Evolutionary conservation across 1,139 yeast species (phyloP).

Genomic region (Yamadazyma dendronema): DNA sequence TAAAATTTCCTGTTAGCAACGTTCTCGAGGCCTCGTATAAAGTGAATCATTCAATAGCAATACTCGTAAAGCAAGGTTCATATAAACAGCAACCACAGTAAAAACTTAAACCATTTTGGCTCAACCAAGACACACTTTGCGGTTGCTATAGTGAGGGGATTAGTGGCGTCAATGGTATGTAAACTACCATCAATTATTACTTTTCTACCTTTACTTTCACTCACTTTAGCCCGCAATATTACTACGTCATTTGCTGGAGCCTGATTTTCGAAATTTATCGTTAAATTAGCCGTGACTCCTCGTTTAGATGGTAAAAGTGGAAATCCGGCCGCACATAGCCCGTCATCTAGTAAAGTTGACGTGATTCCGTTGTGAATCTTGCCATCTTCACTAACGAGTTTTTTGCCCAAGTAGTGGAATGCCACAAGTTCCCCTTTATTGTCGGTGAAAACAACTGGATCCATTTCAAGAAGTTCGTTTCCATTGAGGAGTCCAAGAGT

Average conservation of each 20-base stretch:
- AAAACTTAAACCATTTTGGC: conserved; percentile 76
- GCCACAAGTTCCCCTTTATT: conserved; percentile 50
- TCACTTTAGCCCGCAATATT: conserved; percentile 65
- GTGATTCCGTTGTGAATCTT: conserved; percentile 85
- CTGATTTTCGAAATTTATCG: conserved; percentile 65
- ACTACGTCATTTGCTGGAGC: conserved; percentile 66
- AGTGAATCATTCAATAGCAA: background rate
- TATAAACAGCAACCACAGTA: conserved; percentile 53
- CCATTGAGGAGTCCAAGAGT: conserved; percentile 68
- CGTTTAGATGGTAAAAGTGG: conserved; percentile 74
- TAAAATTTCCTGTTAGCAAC: background rate
- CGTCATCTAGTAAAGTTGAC: conserved; percentile 83
- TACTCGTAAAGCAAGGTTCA: conserved; percentile 3
- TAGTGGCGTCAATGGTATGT: conserved; percentile 38
- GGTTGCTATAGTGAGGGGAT: conserved; percentile 44
- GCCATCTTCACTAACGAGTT: conserved; percentile 66
- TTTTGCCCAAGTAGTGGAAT: conserved; percentile 69
- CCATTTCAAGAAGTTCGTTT: conserved; percentile 59
- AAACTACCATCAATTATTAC: conserved; percentile 69
- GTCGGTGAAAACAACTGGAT: conserved; percentile 59
- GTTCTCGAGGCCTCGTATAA: conserved; percentile 2
- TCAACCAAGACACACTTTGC: conserved; percentile 69
- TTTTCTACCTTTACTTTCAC: conserved; percentile 73
- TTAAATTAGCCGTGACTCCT: conserved; percentile 88
- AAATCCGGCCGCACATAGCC: conserved; percentile 84